Base-by-base conservation (phyloP, 139 green algal species). In the Diplosphaera chodatii region DNA sequence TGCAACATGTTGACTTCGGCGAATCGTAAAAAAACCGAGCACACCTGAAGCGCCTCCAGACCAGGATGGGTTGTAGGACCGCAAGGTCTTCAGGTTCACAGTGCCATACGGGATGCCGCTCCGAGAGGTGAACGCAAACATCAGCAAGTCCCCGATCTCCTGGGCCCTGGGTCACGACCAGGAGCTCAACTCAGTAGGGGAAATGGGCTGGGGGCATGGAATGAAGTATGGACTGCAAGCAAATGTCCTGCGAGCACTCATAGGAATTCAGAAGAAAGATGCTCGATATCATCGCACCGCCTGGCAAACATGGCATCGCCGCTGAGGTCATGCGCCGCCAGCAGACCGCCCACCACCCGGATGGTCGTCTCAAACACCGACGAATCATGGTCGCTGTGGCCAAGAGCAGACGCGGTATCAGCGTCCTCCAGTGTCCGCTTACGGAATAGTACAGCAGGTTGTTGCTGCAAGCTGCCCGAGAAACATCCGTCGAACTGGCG, bases 111-210 rank as follows among this genome's bases (percentile, higher is more conserved):
- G 81, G 20, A 94, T 87, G 64, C 91, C 86, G 0, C 64, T 84
- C 23, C 74, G 75, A 0, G 88, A 93, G 75, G 92, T 75, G 74
- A 91, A 95, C 0, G 87, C 89, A 6, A 81, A 78, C 70, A 93
- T 33, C 32, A 97, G 66, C 4, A 68, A 67, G 21, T 85, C 68
- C 4, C 66, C 82, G n/a, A 93, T 70, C 55, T 86, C 68, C 68
- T 72, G 40, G 3, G 78, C 74, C 68, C 83, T 88, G 71, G 72
- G 32, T 1, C 48, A 59, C 4, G 8, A 25, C 48, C 10, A 59
- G 10, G 25, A 59, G n/a, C n/a, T n/a, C n/a, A n/a, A n/a, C n/a
- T n/a, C n/a, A n/a, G n/a, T n/a, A n/a, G n/a, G n/a, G n/a, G n/a
- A n/a, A n/a, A n/a, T n/a, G n/a, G n/a, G n/a, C n/a, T n/a, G n/a